A percentile compares a stretch with the other conserved stretches of the same genome.
Evolutionary conservation across 768 basidiomycete species (phyloP).

Genomic region (Boletus subparvulus): DNA sequence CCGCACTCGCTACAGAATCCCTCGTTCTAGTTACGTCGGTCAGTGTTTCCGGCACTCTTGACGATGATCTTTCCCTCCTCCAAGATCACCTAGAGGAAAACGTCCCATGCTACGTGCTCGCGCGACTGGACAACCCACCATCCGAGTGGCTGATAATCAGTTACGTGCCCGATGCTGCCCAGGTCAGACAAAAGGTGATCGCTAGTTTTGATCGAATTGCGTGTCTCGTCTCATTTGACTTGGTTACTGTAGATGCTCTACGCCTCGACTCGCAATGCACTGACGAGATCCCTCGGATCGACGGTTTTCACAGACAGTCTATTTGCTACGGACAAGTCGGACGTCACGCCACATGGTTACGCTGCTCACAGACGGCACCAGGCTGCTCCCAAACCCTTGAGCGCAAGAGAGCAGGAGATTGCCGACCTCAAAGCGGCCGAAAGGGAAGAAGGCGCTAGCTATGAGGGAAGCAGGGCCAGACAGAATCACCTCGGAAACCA

Average conservation of each 20-base stretch:
- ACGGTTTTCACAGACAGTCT: slow-evolving; percentile 67
- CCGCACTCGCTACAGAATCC: slow-evolving; percentile 48
- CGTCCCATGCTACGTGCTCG: slow-evolving; percentile 74
- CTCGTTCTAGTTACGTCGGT: slow-evolving; percentile 61
- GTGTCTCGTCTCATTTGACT: background rate
- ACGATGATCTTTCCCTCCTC: slow-evolving; percentile 60
- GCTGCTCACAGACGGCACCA: slow-evolving; percentile 68
- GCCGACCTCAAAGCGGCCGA: slow-evolving; percentile 77
- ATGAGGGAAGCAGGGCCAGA: slow-evolving; percentile 58
- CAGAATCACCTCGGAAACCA: slow-evolving; percentile 56
- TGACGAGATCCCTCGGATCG: slow-evolving; percentile 75
- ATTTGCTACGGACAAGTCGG: slow-evolving; percentile 74
- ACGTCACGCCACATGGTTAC: slow-evolving; percentile 69
- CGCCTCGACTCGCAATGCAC: slow-evolving; percentile 69
- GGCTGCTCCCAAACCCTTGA: slow-evolving; percentile 79
- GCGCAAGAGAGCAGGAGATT: slow-evolving; percentile 78
- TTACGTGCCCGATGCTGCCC: slow-evolving; percentile 82
- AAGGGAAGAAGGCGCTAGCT: slow-evolving; percentile 49
- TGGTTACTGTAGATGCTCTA: slow-evolving; percentile 70
- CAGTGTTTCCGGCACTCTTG: slow-evolving; percentile 49
- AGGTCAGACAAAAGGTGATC: slow-evolving; percentile 75
- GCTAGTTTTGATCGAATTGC: slow-evolving; percentile 4
- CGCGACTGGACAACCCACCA: slow-evolving; percentile 56
- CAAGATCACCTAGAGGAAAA: slow-evolving; percentile 58
- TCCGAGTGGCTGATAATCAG: slow-evolving; percentile 71